Percentiles rank a stretch among this genome's conserved stretches.
Evolutionary conservation across 2,329 filamentous ascomycete species (phyloP).

Genomic region (Monosporascus sp.): DNA sequence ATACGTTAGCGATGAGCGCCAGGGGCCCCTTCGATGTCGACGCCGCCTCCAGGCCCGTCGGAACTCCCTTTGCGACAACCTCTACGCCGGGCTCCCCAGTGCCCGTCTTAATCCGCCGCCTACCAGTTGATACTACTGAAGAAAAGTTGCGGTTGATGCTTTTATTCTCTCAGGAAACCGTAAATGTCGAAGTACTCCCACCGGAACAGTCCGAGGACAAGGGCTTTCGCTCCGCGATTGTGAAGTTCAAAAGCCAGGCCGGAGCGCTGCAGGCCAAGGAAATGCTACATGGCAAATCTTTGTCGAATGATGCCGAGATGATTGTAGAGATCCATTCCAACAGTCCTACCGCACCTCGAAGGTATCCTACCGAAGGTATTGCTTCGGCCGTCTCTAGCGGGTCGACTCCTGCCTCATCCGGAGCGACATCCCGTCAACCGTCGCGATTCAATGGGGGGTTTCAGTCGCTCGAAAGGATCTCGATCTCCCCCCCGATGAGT

Average conservation of each 20-base stretch:
- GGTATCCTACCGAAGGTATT: constrained; percentile 46
- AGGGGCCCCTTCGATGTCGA: constrained; percentile 37
- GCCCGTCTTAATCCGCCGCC: constrained; percentile 46
- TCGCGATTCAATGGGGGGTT: constrained; percentile 60
- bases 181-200: constrained; percentile 45
- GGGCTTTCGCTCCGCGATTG: constrained; percentile 45
- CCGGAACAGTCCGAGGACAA: constrained; percentile 44
- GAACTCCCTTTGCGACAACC: constrained; percentile 33
- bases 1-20: constrained; percentile 27
- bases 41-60: constrained; percentile 31
- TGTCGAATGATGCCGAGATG: constrained; percentile 51
- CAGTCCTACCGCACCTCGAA: constrained; percentile 34
- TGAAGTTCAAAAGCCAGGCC: constrained; percentile 47
- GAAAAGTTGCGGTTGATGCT: constrained; percentile 52
- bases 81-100: constrained; percentile 35
- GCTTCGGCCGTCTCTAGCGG: constrained; percentile 36
- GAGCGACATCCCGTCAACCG: constrained; percentile 44
- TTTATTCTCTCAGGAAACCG: constrained; percentile 52
- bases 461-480: constrained; percentile 55
- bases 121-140: constrained; percentile 49
- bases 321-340: constrained; percentile 51
- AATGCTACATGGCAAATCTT: constrained; percentile 52
- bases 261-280: constrained; percentile 53
- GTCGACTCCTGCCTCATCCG: constrained; percentile 39
- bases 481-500: constrained; percentile 57